Base-by-base conservation (phyloP, 441 rosid genomes). In the Gossypium schwendimanii region DNA sequence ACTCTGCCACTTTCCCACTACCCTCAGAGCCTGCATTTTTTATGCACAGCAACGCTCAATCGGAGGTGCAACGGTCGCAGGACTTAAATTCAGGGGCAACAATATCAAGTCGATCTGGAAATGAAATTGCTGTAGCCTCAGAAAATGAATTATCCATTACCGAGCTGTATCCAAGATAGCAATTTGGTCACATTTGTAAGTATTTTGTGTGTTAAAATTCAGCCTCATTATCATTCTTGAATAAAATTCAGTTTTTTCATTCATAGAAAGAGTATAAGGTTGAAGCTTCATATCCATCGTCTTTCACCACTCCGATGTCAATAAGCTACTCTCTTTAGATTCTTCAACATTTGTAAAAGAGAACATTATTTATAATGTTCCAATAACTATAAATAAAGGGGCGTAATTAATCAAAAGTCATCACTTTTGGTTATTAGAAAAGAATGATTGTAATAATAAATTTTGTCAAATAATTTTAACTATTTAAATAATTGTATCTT, bases 1-100 rank as follows among this genome's bases (percentile, higher is more conserved):
- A 57, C 52, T 70, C 63, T 7, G 11, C 70, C 66, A 28, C 39
- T 50, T 9, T 33, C 5, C 49, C 72, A 28, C 15, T 31, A 2
- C 72, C 72, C 17, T 69, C 72, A 17, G 3, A 53, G 10, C 28
- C 62, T 69, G 49, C 72, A 52, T 69, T 28, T 33, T 33, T 53
- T 18, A 6, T 28, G 17, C 24, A 53, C 20, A 67, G 44, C 59
- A 23, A 26, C 2, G 8, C 17, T 65, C 57, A 65, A 41, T 23
- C 58, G 6, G 23, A 66, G 3, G n/a, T 33, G 12, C 9, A 8
- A 6, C 14, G 39, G 39, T 14, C 33, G 17, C 31, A 11, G 62
- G 62, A 57, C 62, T 57, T 59, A 59, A 15, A 41, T 63, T 8
- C 26, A 3, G 12, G 23, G 49, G 3, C 68, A 63, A 28, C 21